These are phyloP conservation scores for Apiotrichum gracile DNA, from an alignment of 1,284 basidiomycete genomes.

Conservation along the genomic window DNA sequence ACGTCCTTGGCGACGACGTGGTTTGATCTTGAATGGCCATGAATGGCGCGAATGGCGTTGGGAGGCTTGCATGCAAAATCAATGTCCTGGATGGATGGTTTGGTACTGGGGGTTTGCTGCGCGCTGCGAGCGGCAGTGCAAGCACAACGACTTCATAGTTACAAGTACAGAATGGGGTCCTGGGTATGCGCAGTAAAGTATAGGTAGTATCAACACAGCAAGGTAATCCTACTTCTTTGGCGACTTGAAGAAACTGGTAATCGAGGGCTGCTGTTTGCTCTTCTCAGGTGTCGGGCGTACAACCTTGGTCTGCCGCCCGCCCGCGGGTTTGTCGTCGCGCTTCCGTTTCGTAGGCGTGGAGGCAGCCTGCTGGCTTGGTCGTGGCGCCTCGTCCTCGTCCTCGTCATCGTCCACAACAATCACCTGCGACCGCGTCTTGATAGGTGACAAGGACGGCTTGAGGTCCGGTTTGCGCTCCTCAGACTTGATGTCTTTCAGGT, in stretches of 20 bases:
- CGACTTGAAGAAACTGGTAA: conserved; percentile 36
- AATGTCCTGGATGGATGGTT: too few relatives aligned
- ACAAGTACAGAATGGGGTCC: too few relatives aligned
- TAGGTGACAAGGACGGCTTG: background rate
- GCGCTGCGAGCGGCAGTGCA: too few relatives aligned
- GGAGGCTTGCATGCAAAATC: too few relatives aligned
- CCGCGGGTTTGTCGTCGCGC: conserved; percentile 5
- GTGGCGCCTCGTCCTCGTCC: background rate
- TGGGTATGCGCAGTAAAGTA: too few relatives aligned
- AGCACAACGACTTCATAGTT: too few relatives aligned
- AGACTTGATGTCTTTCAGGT: background rate
- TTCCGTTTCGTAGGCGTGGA: background rate
- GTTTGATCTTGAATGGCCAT: too few relatives aligned
- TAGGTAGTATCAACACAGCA: too few relatives aligned
- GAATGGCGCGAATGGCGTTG: too few relatives aligned
- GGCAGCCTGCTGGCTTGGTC: background rate
- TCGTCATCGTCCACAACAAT: conserved; percentile 1
- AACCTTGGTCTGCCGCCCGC: conserved; percentile 35
- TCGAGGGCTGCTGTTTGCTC: conserved; percentile 30
- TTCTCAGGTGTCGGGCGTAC: conserved; percentile 21
- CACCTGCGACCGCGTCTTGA: background rate
- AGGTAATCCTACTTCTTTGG: too few relatives aligned
- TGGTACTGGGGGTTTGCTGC: too few relatives aligned
- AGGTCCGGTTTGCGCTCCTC: background rate
- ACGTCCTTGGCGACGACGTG: too few relatives aligned